Percentiles rank a stretch among this genome's conserved stretches.
These are phyloP conservation scores for Globisporangium orthogonon DNA, from an alignment of 352 stramenopile genomes.

Conservation along the genomic window DNA sequence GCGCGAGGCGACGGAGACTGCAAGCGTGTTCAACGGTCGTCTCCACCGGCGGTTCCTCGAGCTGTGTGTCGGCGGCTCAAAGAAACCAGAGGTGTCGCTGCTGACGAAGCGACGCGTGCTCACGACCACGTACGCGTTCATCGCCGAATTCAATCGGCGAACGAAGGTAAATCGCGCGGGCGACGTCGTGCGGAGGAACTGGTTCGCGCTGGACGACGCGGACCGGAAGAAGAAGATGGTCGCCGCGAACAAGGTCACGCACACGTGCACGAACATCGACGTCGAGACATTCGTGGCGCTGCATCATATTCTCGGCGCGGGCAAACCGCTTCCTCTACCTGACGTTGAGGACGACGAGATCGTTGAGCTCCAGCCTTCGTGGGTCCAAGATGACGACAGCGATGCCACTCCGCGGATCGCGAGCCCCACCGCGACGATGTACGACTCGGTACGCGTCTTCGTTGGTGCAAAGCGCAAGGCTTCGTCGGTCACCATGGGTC, in stretches of 20 bases:
- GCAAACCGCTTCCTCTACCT: not conserved
- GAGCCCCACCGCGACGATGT: constrained; percentile 1
- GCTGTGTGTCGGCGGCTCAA: constrained; percentile 3
- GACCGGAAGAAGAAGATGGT: constrained; percentile 9
- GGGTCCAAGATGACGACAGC: not conserved
- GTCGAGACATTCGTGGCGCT: constrained; percentile 6
- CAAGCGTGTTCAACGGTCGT: constrained; percentile 4
- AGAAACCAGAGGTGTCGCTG: constrained; percentile 11
- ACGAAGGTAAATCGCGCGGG: not conserved
- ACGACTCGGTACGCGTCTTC: constrained; percentile 1
- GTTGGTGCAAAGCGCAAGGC: not conserved
- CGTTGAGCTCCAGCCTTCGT: not conserved
- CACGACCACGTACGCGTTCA: constrained; percentile 12
- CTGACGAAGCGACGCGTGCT: constrained; percentile 9
- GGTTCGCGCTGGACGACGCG: constrained; percentile 5
- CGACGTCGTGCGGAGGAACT: constrained; percentile 1
- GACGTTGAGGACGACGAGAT: not conserved
- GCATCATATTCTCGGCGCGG: constrained; percentile 2
- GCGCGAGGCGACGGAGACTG: constrained; percentile 1
- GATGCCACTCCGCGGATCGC: not conserved
- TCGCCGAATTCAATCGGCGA: constrained; percentile 7
- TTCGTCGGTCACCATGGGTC: not conserved
- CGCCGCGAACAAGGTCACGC: constrained; percentile 4
- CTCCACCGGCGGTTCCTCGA: constrained; percentile 8
- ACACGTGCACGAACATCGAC: constrained; percentile 7